Percentiles rank a stretch among this genome's conserved stretches.
Conservation (phyloP, 331 rosid species). For the Acacia pycnantha region DNA sequence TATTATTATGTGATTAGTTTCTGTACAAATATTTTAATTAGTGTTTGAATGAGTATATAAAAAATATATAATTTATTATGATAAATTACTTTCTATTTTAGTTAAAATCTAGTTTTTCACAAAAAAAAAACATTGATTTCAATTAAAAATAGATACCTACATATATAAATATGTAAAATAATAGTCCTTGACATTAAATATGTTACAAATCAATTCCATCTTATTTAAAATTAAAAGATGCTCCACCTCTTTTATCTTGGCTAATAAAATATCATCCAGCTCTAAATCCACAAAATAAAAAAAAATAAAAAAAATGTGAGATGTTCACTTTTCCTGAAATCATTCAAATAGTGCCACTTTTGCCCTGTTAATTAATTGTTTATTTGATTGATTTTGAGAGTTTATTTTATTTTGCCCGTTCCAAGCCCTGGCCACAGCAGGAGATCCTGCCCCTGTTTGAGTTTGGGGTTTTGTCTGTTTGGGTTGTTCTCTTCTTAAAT, state of each 20-base stretch:
- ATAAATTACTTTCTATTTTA: no score
- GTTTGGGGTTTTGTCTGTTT: slow-evolving; percentile 53
- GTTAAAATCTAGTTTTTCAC: neutral
- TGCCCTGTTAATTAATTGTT: neutral
- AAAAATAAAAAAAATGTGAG: neutral
- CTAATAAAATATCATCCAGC: neutral
- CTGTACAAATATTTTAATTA: no score
- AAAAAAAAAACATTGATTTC: no score
- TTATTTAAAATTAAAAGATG: neutral
- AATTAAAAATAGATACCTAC: no score
- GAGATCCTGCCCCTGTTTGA: slow-evolving; percentile 40
- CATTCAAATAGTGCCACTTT: slow-evolving; percentile 26
- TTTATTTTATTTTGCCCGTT: neutral
- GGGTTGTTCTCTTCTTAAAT: slow-evolving; percentile 16
- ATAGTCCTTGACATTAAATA: neutral
- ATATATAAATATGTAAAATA: no score
- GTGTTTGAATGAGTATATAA: no score
- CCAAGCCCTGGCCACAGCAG: slow-evolving; percentile 30
- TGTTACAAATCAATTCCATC: neutral
- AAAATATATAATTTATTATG: no score
- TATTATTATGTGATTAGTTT: neutral
- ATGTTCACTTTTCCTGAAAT: slow-evolving; percentile 27
- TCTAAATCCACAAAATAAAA: neutral
- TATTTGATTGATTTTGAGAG: neutral
- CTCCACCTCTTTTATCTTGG: neutral